Evolutionary conservation across 306 rosid species (phyloP).

Genomic region (Cucumis melo): DNA sequence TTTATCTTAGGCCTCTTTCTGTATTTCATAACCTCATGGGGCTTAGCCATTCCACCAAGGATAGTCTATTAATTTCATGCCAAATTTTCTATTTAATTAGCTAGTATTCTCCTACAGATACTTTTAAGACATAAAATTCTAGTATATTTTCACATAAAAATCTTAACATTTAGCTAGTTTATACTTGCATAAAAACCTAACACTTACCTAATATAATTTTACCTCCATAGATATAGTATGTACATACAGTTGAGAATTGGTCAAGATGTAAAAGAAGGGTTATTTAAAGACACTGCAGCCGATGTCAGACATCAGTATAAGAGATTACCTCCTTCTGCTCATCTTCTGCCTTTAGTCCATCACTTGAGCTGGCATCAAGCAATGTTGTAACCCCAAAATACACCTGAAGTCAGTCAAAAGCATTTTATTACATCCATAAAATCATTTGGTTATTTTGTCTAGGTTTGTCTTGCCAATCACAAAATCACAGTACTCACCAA

Average conservation of each 20-base stretch:
- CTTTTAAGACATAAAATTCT: not conserved
- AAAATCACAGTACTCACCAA: slow-evolving; percentile 37
- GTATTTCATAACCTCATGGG: not conserved
- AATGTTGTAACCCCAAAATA: slow-evolving; percentile 93
- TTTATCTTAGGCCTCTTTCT: not conserved
- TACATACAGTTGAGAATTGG: not conserved
- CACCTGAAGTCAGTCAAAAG: slow-evolving; percentile 33
- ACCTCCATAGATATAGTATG: not conserved
- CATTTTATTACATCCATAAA: slow-evolving; percentile 8
- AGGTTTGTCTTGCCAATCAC: not conserved
- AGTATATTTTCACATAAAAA: not conserved
- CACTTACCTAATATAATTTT: not conserved
- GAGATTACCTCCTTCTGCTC: slow-evolving; percentile 86
- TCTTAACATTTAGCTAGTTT: not conserved
- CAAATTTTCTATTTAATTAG: not conserved
- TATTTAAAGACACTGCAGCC: not conserved
- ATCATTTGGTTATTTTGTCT: not conserved
- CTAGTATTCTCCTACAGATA: not conserved
- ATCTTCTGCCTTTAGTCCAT: slow-evolving; percentile 66
- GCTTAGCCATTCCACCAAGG: not conserved
- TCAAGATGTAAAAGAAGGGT: slow-evolving; percentile 5
- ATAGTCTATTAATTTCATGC: not conserved
- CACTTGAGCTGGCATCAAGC: slow-evolving; percentile 73
- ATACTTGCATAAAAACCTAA: not conserved
- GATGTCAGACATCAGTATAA: slow-evolving; percentile 6